Evolutionary conservation across 495 filamentous ascomycete genomes (phyloP), one percentile per base, ranked within the genome.

Genomic region (Lindgomyces ingoldianus): DNA sequence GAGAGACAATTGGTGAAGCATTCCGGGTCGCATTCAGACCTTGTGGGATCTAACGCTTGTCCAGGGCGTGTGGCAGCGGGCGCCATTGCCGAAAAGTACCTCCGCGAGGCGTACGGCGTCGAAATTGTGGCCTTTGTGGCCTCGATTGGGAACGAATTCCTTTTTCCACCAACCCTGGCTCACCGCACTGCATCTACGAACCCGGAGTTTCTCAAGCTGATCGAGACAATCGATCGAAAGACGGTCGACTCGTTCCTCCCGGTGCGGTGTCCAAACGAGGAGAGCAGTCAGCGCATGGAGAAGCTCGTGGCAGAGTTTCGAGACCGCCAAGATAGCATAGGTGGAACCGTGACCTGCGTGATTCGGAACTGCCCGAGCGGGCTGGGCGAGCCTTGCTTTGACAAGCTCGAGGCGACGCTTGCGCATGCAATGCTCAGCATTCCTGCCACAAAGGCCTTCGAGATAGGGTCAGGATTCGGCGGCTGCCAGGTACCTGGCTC

Each of bases 351-450:
- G 2, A 96, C 91, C 25, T 98, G 94, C 74, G 92, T 98, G 12
- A 95, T 98, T 74, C 86, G 90, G 70, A 96, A 97, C 70, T 84
- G 87, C 1, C 94, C 94, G 18, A 83, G 83, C 52, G 95, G 94
- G 0, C 83, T 98, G 1, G 94, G 94, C 41, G 94, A 98, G 81
- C 94, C 94, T 6, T 89, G 85, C 75, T 98, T 98, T 77, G 91
- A 96, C 74, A 98, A 98, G 80, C 82, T 98, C 30, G 94, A 98
- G 77, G 94, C 94, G 21, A 87, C 86, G 76, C 85, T 98, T 26
- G 95, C 87, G 33, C 94, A 98, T 70, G 94, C 91, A 26, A 98
- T 98, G 94, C 86, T 98, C 67, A 91, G 87, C 75, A 95, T 98
- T 74, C 95, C 94, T 11, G 94, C 94, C 4, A 96, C 93, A 22